Base-by-base conservation (phyloP, 1,284 basidiomycete genomes). In the Schizophyllum amplum region DNA sequence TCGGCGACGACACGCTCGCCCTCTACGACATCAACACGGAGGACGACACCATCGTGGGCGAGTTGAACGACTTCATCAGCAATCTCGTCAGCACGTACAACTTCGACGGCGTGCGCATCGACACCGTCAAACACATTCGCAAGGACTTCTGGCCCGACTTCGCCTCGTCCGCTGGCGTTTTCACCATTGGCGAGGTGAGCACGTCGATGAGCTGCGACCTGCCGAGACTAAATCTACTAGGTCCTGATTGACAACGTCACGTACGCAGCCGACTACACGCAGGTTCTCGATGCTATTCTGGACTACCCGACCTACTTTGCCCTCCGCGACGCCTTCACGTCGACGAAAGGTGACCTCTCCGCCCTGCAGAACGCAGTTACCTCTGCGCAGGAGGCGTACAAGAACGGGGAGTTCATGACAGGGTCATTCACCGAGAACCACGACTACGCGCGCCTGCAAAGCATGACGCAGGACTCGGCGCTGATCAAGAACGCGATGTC, bases 371-470 rank as follows among this genome's bases (percentile, higher is more conserved):
- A 71, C 15, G 66, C 77, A 33, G 75, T 82, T 50, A 62, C 67
- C 47, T 65, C 70, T 22, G 68, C 77, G 0, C 80, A 83, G 61
- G 63, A 67, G 3, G 65, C 74, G 24, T 83, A 83, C 63, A 72
- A 76, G 58, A 65, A 67, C 50, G 76, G 82, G 52, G 65, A 76
- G 1, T 76, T 76, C 26, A 65, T 80, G 49, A 73, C 84, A 0
- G 87, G 85, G n/a, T 84, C 86, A 48, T 92, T 92, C 73, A 70
- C 91, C 48, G 90, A 92, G 69, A 91, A 90, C 69, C 89, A 91
- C 62, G 89, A 92, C 66, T 73, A 89, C 55, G 82, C 87, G 1
- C 76, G 89, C 47, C 87, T 87, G 71, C 72, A 76, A 55, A 81
- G 79, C 61, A 65, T 72, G 47, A 81, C 74, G 5, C 64, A 68